Percentiles rank a stretch among this genome's conserved stretches.
Conservation (phyloP, 2,329 filamentous ascomycete genomes). For the Cladorrhinum sp. region DNA sequence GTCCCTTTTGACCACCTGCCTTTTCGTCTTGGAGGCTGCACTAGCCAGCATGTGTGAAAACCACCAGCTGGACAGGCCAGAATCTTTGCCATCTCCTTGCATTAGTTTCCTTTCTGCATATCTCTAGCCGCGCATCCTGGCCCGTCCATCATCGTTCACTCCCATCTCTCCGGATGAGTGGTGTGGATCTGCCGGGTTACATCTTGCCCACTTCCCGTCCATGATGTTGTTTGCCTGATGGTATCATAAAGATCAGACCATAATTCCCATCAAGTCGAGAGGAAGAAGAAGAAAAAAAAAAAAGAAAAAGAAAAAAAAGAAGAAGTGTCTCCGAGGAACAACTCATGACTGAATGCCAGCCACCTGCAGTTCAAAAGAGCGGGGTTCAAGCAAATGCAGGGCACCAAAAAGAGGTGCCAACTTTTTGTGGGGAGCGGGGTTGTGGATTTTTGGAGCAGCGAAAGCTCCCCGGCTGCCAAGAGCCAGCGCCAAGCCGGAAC, state of each 20-base stretch:
- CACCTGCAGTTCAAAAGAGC: neutral
- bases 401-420: neutral
- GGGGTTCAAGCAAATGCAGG: neutral
- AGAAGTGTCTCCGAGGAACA: too few species aligned
- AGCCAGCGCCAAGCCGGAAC: neutral
- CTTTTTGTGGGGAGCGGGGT: slow-evolving; percentile 1
- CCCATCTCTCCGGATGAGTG: neutral
- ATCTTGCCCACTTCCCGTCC: neutral
- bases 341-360: neutral
- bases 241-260: neutral
- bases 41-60: slow-evolving; percentile 6
- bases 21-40: too few species aligned
- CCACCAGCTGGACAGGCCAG: slow-evolving; percentile 9
- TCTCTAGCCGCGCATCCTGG: slow-evolving; percentile 15
- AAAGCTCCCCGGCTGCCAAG: neutral
- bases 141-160: slow-evolving; percentile 5
- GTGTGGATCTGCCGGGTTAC: neutral
- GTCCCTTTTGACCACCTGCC: too few species aligned
- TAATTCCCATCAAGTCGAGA: too few species aligned
- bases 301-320: neutral
- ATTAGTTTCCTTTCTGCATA: slow-evolving; percentile 23
- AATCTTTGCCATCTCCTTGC: slow-evolving; percentile 17
- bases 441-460: neutral
- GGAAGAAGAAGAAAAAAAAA: neutral
- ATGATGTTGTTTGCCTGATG: neutral